Evolutionary conservation across 805 yeast genomes (phyloP).

Genomic region (Ogataea trehaloabstinens): DNA sequence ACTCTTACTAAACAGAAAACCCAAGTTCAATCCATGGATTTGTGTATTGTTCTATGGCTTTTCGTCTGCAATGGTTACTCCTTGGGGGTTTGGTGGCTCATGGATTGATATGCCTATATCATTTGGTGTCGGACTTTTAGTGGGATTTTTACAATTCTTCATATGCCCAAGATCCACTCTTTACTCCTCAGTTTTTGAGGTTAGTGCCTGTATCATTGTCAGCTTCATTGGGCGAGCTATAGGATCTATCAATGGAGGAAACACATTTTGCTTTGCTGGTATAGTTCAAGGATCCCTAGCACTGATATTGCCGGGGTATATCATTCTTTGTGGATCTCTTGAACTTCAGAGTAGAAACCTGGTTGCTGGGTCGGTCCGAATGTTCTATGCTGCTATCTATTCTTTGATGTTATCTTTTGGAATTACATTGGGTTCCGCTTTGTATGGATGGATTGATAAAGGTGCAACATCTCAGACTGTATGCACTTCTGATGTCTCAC

Average conservation of each 20-base stretch:
- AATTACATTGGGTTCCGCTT: constrained; percentile 87
- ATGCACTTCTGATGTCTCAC: constrained; percentile 55
- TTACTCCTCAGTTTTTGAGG: constrained; percentile 89
- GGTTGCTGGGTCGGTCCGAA: constrained; percentile 92
- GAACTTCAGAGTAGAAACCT: constrained; percentile 87
- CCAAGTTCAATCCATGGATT: constrained; percentile 68
- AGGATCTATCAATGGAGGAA: constrained; percentile 70
- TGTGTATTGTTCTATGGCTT: constrained; percentile 80
- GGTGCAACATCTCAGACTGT: constrained; percentile 63
- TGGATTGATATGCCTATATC: constrained; percentile 89
- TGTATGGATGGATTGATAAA: constrained; percentile 93
- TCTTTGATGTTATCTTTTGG: constrained; percentile 92
- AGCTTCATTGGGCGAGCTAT: constrained; percentile 85
- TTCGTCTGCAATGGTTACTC: constrained; percentile 76
- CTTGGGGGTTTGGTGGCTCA: constrained; percentile 83
- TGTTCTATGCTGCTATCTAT: constrained; percentile 95
- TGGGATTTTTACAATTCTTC: constrained; percentile 78
- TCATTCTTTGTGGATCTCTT: constrained; percentile 86
- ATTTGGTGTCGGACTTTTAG: constrained; percentile 74
- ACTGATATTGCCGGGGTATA: constrained; percentile 89
- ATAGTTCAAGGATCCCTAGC: constrained; percentile 90
- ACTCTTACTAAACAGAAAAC: constrained; percentile 56
- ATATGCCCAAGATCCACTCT: constrained; percentile 80
- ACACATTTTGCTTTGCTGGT: constrained; percentile 80
- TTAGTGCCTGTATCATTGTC: constrained; percentile 84